These are phyloP conservation scores for Anthoceros angustus DNA, from an alignment of 225 moss, liverwort and hornwort genomes.

Conservation along the genomic window DNA sequence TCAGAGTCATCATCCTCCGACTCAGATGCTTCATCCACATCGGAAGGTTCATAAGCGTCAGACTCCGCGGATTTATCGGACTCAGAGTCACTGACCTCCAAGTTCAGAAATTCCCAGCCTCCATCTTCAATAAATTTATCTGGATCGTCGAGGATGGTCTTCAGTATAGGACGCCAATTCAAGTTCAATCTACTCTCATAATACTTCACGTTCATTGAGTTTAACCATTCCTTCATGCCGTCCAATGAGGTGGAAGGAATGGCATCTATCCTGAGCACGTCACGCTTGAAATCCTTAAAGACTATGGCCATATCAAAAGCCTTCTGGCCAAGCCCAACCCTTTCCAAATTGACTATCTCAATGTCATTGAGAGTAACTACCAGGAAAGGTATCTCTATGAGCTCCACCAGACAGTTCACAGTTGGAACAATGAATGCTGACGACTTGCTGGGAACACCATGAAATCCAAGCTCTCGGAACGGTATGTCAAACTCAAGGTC, in stretches of 20 bases:
- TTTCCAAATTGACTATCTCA: slow-evolving; percentile 93
- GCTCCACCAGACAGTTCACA: slow-evolving; percentile 90
- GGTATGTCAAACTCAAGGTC: slow-evolving; percentile 96
- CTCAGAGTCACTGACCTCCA: slow-evolving; percentile 98
- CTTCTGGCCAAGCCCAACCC: slow-evolving; percentile 95
- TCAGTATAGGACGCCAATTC: slow-evolving; percentile 97
- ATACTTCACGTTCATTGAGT: slow-evolving; percentile 99
- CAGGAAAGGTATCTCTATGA: slow-evolving; percentile 84
- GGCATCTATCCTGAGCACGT: slow-evolving; percentile 89
- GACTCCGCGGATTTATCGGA: slow-evolving; percentile 96
- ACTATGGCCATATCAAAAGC: slow-evolving; percentile 99
- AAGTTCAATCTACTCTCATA: slow-evolving; percentile 98
- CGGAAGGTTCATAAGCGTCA: slow-evolving; percentile 92
- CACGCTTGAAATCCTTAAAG: slow-evolving; percentile 96
- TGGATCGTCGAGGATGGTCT: slow-evolving; percentile 93
- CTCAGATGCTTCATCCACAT: slow-evolving; percentile 83
- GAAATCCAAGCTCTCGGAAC: slow-evolving; percentile 92
- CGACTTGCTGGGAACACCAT: slow-evolving; percentile 96
- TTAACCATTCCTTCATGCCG: slow-evolving; percentile 98
- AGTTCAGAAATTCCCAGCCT: slow-evolving; percentile 95
- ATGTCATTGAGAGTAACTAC: slow-evolving; percentile 95
- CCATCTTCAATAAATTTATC: slow-evolving; percentile 95
- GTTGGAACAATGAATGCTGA: slow-evolving; percentile 97
- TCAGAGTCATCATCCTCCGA: slow-evolving; percentile 79
- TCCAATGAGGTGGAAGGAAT: slow-evolving; percentile 86